A percentile compares a stretch with the other conserved stretches of the same genome.
phyloP scores from a whole-genome alignment of 2,329 filamentous ascomycete genomes.

The Pseudocercospora vitis region DNA sequence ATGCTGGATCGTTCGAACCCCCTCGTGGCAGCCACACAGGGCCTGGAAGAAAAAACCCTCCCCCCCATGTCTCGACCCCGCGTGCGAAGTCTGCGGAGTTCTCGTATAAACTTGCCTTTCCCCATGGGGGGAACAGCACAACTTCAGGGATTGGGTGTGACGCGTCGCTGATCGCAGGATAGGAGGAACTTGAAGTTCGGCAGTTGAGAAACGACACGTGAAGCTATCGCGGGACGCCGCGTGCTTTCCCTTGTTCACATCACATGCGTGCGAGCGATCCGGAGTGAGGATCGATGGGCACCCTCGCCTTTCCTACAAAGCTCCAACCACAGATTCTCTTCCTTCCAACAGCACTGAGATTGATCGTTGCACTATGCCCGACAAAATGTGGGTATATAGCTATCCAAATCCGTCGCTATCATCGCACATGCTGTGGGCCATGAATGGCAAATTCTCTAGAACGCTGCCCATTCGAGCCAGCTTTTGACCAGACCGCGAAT shows the following conservation, averaged over 20 bases:
- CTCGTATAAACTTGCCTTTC: not conserved
- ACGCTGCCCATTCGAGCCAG: conserved; percentile 79
- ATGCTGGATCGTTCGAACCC: not conserved
- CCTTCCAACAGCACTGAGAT: too few relatives aligned
- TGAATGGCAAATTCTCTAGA: conserved; percentile 40
- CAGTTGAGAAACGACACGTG: not conserved
- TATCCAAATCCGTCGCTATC: conserved; percentile 1
- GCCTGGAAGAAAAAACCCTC: too few relatives aligned
- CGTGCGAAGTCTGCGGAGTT: too few relatives aligned
- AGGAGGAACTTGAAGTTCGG: not conserved
- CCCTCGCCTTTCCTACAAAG: too few relatives aligned
- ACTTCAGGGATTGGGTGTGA: too few relatives aligned
- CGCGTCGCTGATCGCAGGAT: too few relatives aligned
- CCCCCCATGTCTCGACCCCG: not conserved
- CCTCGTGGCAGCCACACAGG: not conserved
- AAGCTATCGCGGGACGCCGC: too few relatives aligned
- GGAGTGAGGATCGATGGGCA: too few relatives aligned
- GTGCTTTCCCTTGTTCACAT: too few relatives aligned
- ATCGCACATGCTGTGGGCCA: not conserved
- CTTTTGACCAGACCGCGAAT: conserved; percentile 77
- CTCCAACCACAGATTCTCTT: too few relatives aligned
- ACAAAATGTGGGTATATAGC: not conserved
- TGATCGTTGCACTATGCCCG: not conserved
- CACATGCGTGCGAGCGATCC: too few relatives aligned
- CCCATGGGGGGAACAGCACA: not conserved